Percentiles rank a stretch among this genome's conserved stretches.
Conservation (phyloP, 306 rosid genomes). For the Sindora glabra region DNA sequence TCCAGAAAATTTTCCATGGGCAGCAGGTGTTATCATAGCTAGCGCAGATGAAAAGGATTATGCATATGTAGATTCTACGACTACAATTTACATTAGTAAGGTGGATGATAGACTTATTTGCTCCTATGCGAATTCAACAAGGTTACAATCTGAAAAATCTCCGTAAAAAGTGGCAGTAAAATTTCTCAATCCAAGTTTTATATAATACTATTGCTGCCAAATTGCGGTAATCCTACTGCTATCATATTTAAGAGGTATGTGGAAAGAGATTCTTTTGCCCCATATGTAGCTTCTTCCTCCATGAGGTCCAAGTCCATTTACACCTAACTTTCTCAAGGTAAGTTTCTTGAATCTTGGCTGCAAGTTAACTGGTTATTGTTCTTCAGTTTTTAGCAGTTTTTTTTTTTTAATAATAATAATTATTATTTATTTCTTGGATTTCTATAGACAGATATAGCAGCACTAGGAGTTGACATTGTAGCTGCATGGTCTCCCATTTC, state of each 20-base stretch:
- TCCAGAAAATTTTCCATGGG: accelerated
- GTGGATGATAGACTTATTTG: background rate
- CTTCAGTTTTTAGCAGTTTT: no score
- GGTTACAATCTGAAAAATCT: background rate
- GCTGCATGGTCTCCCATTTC: conserved; percentile 26
- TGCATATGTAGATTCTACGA: background rate
- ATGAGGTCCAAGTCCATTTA: conserved; percentile 32
- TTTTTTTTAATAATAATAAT: no score
- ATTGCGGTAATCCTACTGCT: conserved; percentile 23
- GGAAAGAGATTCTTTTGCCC: conserved; percentile 18
- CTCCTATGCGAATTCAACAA: conserved; percentile 13
- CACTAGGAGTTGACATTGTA: conserved; percentile 30
- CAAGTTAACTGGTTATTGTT: background rate
- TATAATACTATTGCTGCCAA: background rate
- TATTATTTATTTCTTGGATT: no score
- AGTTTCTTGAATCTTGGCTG: background rate
- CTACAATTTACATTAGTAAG: background rate
- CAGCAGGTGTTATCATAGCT: conserved; percentile 10
- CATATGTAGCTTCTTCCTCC: conserved; percentile 30
- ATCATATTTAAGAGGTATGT: conserved; percentile 16
- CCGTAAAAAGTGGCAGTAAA: no score
- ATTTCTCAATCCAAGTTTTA: no score
- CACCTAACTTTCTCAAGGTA: conserved; percentile 33
- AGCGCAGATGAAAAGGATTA: background rate
- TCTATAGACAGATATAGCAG: conserved; percentile 42